phyloP scores from a whole-genome alignment of 495 filamentous ascomycete species.

The Aspergillus kassunensis region DNA sequence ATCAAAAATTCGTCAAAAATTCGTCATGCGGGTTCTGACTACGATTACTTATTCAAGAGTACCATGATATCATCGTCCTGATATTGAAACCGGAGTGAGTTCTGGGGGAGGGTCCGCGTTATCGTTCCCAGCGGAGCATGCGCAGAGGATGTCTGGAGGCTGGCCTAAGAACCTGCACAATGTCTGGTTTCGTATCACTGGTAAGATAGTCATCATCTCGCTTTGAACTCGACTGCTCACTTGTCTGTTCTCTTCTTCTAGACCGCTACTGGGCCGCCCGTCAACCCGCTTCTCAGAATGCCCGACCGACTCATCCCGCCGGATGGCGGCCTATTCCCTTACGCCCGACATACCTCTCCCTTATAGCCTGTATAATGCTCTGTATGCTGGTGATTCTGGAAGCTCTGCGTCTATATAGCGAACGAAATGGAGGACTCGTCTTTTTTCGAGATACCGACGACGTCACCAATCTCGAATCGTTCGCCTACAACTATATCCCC shows the following conservation, averaged over 20 bases:
- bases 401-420: conserved; percentile 33
- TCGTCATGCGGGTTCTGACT: neutral
- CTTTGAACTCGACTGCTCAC: neutral
- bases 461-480: conserved; percentile 29
- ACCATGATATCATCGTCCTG: conserved; percentile 7
- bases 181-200: conserved; percentile 12
- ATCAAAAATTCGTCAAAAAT: neutral
- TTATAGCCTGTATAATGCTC: conserved; percentile 24
- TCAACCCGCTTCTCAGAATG: conserved; percentile 12
- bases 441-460: conserved; percentile 34
- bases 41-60: neutral
- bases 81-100: conserved; percentile 2
- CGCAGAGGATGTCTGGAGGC: conserved; percentile 18
- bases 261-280: conserved; percentile 5
- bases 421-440: conserved; percentile 28
- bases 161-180: conserved; percentile 9
- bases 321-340: conserved; percentile 39
- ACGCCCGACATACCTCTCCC: conserved; percentile 30
- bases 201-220: neutral
- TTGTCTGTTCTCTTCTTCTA: neutral
- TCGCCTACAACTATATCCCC: conserved; percentile 39
- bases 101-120: conserved; percentile 5
- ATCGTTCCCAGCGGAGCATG: conserved; percentile 15
- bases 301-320: conserved; percentile 7
- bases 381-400: conserved; percentile 29